Conservation (phyloP, 2,329 filamentous ascomycete genomes). For the Plenodomus lindquistii region DNA sequence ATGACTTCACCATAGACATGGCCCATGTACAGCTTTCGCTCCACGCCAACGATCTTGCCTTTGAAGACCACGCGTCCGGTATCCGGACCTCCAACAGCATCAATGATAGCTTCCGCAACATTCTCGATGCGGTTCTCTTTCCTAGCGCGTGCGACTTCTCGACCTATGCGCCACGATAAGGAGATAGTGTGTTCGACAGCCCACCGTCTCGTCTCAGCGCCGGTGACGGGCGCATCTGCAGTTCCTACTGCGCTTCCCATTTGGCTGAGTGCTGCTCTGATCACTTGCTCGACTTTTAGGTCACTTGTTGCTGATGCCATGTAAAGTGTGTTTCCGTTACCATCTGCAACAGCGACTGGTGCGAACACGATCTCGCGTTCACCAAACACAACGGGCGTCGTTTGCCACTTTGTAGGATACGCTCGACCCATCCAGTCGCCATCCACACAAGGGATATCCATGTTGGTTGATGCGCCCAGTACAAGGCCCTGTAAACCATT, state of each 20-base stretch:
- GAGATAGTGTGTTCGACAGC: slow-evolving; percentile 46
- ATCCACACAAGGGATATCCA: slow-evolving; percentile 50
- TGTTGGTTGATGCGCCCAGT: slow-evolving; percentile 43
- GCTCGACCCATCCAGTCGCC: slow-evolving; percentile 55
- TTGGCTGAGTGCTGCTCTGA: slow-evolving; percentile 42
- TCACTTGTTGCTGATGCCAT: slow-evolving; percentile 45
- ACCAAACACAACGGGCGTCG: slow-evolving; percentile 49
- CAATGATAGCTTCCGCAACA: slow-evolving; percentile 46
- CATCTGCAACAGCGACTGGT: slow-evolving; percentile 46
- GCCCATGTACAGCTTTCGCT: slow-evolving; percentile 47
- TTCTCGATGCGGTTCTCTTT: slow-evolving; percentile 42
- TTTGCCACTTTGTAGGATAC: slow-evolving; percentile 53
- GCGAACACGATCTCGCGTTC: slow-evolving; percentile 46
- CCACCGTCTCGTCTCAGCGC: slow-evolving; percentile 43
- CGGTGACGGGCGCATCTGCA: slow-evolving; percentile 45
- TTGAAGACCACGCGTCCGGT: slow-evolving; percentile 49
- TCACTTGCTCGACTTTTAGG: slow-evolving; percentile 45
- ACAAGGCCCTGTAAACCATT: slow-evolving; percentile 50
- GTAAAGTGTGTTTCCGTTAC: slow-evolving; percentile 48
- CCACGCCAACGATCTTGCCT: slow-evolving; percentile 52
- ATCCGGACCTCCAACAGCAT: slow-evolving; percentile 46
- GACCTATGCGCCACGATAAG: slow-evolving; percentile 45
- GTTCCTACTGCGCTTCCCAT: slow-evolving; percentile 43
- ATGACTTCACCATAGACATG: slow-evolving; percentile 50
- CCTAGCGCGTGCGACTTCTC: slow-evolving; percentile 40